Conservation (phyloP, 2,329 filamentous ascomycete genomes). For the Fusarium compactum region DNA sequence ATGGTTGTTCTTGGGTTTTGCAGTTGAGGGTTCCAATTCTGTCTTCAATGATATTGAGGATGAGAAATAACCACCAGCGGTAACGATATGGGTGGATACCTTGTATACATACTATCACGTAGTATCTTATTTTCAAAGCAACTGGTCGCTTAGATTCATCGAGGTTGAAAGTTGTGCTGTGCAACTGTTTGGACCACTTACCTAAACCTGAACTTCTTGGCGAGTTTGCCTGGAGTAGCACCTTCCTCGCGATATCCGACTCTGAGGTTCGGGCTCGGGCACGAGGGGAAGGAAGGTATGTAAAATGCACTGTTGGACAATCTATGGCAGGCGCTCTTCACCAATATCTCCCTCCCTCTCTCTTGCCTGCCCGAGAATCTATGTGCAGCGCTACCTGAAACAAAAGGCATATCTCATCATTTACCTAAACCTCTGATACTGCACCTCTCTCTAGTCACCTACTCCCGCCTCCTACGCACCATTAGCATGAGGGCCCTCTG, state of each 20-base stretch:
- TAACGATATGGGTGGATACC: background rate
- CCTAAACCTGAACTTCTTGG: background rate
- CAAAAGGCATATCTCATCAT: background rate
- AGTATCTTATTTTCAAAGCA: background rate
- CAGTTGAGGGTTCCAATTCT: background rate
- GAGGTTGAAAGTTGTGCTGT: background rate
- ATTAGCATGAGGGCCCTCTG: background rate
- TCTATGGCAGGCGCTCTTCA: too few relatives aligned
- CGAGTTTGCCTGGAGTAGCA: background rate
- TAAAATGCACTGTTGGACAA: background rate
- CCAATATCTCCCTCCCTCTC: background rate
- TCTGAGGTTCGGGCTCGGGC: too few relatives aligned
- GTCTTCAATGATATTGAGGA: background rate
- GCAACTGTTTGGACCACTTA: background rate
- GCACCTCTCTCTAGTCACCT: background rate
- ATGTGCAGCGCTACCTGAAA: background rate
- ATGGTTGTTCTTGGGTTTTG: background rate
- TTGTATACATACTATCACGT: background rate
- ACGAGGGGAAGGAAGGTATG: background rate
- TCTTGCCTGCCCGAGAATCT: background rate
- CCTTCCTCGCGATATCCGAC: constrained; percentile 14
- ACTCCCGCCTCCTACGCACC: background rate
- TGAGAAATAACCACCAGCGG: background rate
- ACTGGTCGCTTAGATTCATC: background rate
- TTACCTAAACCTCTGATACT: background rate